phyloP scores from a whole-genome alignment of 2,329 filamentous ascomycete species.

The Diaporthe amygdali region DNA sequence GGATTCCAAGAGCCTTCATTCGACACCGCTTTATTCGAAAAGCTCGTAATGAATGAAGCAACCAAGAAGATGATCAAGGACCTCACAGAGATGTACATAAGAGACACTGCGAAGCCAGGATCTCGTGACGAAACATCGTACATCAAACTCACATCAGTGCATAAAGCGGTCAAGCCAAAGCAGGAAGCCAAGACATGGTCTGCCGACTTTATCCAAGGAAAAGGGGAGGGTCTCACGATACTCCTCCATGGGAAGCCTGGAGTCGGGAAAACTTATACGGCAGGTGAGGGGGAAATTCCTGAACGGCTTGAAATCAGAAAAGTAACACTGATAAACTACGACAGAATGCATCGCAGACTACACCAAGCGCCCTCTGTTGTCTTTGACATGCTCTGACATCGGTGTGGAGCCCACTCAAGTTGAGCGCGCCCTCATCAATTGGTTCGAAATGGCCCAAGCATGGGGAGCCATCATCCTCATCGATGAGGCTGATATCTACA shows the following conservation, averaged over 20 bases:
- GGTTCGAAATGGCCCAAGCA: background rate
- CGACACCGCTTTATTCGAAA: background rate
- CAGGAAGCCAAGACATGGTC: background rate
- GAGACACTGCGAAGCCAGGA: background rate
- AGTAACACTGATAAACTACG: background rate
- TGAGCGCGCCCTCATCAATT: background rate
- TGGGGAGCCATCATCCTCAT: constrained; percentile 27
- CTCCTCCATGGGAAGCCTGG: constrained; percentile 33
- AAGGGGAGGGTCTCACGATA: constrained; percentile 31
- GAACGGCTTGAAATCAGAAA: background rate
- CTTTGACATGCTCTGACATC: constrained; percentile 6
- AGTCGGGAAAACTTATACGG: constrained; percentile 30
- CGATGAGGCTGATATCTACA: constrained; percentile 35
- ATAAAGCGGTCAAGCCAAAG: background rate
- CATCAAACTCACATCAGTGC: background rate
- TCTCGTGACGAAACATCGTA: too few relatives aligned
- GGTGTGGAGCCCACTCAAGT: constrained; percentile 19
- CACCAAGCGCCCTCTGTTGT: constrained; percentile 29
- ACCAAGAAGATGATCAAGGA: background rate
- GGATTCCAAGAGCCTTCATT: background rate
- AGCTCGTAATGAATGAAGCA: background rate
- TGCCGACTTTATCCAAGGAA: constrained; percentile 31
- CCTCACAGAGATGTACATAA: background rate
- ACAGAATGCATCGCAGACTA: constrained; percentile 32
- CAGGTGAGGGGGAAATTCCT: background rate